Base-by-base conservation (phyloP, 2,329 filamentous ascomycete genomes). In the Cryphonectria parasitica region DNA sequence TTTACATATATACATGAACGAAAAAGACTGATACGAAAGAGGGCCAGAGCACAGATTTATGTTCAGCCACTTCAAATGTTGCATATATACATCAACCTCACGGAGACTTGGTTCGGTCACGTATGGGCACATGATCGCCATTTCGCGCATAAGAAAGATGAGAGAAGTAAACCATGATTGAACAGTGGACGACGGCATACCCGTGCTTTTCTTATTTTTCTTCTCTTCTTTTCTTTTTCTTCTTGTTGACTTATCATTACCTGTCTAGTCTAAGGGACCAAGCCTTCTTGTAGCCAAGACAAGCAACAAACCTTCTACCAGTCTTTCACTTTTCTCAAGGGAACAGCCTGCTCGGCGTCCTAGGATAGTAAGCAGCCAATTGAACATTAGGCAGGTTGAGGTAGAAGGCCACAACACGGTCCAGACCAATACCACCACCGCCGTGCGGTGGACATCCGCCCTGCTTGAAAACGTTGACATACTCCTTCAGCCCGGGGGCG, bases 361-460 rank as follows among this genome's bases (percentile, higher is more conserved):
- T 82, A 13, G 88, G 88, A 77, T 88, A 90, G 76, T 85, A 88
- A 66, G 82, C 82, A 34, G 87, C 83, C 65, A 90, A 79, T 75
- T 89, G 88, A 69, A 90, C 87, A 75, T 84, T 88, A 2, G 87
- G 88, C 74, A 90, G 76, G 75, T 85, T 85, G 72, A 90, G 78
- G 77, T 86, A 90, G 85, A 86, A 90, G 7, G 88, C 87, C 66
- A 97, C 90, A 67, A 98, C 91, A 78, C 95, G 90, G 83, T 98
- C 94, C 66, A 98, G 84, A 65, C 95, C 94, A 75, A 97, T 95
- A 80, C 94, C 94, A 76, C 93, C 94, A 74, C 94, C 94, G 54
- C 93, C 94, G 77, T 97, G 95, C 0, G 94, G 92, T n/a, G 95
- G 94, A 31, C 94, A 92, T 75, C 93, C 94, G 79, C 91, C 95